Conservation (phyloP, 106 monocot species). For the Allium fistulosum region DNA sequence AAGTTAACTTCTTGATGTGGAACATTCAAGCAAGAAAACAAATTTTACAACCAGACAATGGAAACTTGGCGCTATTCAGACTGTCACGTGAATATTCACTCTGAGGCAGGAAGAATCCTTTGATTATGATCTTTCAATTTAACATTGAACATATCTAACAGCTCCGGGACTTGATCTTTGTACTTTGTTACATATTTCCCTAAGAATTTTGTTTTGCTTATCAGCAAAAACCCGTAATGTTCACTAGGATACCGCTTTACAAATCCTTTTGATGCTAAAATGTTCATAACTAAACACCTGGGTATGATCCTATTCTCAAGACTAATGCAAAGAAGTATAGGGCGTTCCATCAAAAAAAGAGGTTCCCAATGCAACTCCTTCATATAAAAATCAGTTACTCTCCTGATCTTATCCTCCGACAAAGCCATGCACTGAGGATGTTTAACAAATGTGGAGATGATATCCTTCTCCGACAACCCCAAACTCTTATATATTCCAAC, state of each 20-base stretch:
- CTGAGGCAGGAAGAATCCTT: no score
- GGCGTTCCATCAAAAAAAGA: neutral
- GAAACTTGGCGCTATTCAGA: no score
- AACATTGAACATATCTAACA: no score
- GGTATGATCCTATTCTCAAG: constrained; percentile 41
- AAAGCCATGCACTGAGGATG: constrained; percentile 18
- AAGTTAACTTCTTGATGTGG: no score
- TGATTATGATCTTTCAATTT: no score
- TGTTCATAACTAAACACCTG: constrained; percentile 20
- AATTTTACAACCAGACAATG: no score
- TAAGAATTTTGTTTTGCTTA: constrained; percentile 11
- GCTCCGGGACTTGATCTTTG: constrained; percentile 1
- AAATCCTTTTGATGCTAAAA: constrained; percentile 13
- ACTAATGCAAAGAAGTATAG: constrained; percentile 16
- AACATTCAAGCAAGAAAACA: no score
- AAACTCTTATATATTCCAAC: constrained; percentile 23
- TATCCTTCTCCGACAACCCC: constrained; percentile 44
- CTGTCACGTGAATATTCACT: no score
- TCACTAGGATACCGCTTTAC: neutral
- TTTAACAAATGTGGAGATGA: constrained; percentile 24
- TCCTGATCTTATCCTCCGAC: constrained; percentile 29
- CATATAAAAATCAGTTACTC: constrained; percentile 15
- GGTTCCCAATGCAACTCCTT: constrained; percentile 10
- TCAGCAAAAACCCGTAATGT: neutral
- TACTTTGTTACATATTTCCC: constrained; percentile 27